Evolutionary conservation across 1,139 yeast species (phyloP), one percentile per base, ranked within the genome.

Genomic region (Sugiyamaella castrensis): DNA sequence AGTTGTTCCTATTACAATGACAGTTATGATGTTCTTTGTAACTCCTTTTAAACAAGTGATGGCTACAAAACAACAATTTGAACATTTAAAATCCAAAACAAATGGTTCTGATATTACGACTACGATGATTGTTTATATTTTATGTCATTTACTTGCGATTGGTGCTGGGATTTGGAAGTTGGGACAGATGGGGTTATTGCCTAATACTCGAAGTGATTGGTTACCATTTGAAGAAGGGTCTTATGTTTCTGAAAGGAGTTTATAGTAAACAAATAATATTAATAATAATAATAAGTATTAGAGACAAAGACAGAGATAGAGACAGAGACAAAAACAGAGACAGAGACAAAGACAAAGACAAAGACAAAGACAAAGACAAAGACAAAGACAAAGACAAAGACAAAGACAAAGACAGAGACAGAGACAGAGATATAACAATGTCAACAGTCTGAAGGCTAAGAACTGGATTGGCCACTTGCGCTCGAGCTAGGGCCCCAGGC

Each of bases 141-240:
- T 79, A 19, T 81, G 86, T 56, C 92, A 87, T 57, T 50, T 84
- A 43, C 76, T 79, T 13, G 77, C 84, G 46, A 74, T 91, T 71
- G 79, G 73, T 4, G 80, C 89, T 36, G 98, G 98, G 4, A 63
- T 89, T 15, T 89, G 89, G 79, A 92, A 92, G 67, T 70, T 92
- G 56, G 82, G 87, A 59, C 73, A 76, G 28, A 88, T 92, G 97
- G 98, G 98, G 0, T 73, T 92, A 56, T 80, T 92, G 53, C 98
- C 98, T 24, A 87, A 85, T 59, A 82, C 82, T 36, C 77, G 77
- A 44, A 84, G 95, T 54, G 98, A 92, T 62, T 92, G 98, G 98
- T 71, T 92, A 30, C 82, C 91, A 2, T 91, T 95, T 89, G 94
- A 87, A 62, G 60, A 64, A 2, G 70, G 72, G n/a, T 65, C 76